Evolutionary conservation across 495 filamentous ascomycete species (phyloP).

Genomic region (Podospora pseudoanserina): DNA sequence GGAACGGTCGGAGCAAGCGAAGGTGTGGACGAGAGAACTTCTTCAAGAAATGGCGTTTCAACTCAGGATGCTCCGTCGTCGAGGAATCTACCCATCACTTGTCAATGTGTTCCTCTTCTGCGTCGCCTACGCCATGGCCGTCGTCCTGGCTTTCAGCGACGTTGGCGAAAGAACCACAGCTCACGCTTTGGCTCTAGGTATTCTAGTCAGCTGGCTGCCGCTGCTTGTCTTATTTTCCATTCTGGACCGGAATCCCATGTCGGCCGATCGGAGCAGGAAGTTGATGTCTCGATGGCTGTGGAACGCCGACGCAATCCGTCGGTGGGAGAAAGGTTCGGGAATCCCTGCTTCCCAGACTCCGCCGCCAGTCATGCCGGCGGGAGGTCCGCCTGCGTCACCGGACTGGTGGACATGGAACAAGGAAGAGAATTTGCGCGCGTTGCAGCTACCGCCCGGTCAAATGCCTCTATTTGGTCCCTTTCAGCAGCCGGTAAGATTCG

Average conservation of each 20-base stretch:
- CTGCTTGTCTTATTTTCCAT: slow-evolving; percentile 45
- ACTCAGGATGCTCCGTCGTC: slow-evolving; percentile 15
- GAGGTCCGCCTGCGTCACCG: neutral
- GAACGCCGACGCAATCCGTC: slow-evolving; percentile 15
- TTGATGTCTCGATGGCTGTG: slow-evolving; percentile 19
- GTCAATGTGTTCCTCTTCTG: slow-evolving; percentile 22
- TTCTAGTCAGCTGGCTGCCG: slow-evolving; percentile 48
- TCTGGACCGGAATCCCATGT: slow-evolving; percentile 48
- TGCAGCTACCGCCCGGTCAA: slow-evolving; percentile 20
- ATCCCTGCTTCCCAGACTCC: slow-evolving; percentile 7
- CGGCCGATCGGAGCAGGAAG: slow-evolving; percentile 31
- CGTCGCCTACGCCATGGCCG: slow-evolving; percentile 38
- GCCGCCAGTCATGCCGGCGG: neutral
- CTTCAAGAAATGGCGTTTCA: slow-evolving; percentile 16
- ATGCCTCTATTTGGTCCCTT: neutral
- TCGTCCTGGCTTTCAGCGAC: slow-evolving; percentile 43
- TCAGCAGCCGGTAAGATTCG: neutral
- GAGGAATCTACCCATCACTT: slow-evolving; percentile 10
- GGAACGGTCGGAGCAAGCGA: neutral
- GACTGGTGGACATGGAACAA: slow-evolving; percentile 3
- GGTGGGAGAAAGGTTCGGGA: slow-evolving; percentile 7
- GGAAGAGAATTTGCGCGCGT: neutral
- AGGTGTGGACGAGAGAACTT: slow-evolving; percentile 12
- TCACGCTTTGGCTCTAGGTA: slow-evolving; percentile 46
- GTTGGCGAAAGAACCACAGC: slow-evolving; percentile 39